phyloP scores from a whole-genome alignment of 441 rosid genomes.

The Erodium texanum region DNA sequence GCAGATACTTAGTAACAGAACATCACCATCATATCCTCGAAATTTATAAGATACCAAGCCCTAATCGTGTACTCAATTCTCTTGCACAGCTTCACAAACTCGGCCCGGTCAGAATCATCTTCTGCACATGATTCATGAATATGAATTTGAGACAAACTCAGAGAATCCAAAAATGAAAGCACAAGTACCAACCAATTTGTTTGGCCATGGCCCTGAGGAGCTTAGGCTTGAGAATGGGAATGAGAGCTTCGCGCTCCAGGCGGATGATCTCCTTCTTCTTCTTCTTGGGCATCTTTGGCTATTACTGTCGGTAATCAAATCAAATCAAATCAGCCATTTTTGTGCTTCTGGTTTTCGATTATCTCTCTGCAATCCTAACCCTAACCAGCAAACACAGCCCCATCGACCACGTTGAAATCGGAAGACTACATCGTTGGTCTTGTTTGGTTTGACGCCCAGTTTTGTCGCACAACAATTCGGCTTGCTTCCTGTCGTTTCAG shows the following conservation, averaged over 20 bases:
- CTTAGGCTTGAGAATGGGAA: constrained; percentile 76
- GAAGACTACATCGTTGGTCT: not conserved
- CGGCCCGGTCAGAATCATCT: constrained; percentile 51
- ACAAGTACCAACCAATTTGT: constrained; percentile 69
- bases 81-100: constrained; percentile 79
- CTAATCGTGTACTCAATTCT: constrained; percentile 80
- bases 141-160: not conserved
- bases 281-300: constrained; percentile 14
- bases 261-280: constrained; percentile 57
- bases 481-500: not conserved
- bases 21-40: constrained; percentile 83
- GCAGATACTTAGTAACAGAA: not conserved
- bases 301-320: too few species aligned
- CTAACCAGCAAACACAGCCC: not conserved
- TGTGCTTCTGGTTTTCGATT: not conserved
- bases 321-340: too few species aligned
- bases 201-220: constrained; percentile 65
- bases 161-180: not conserved
- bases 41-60: constrained; percentile 94
- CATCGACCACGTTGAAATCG: constrained; percentile 2
- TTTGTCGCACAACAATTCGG: not conserved
- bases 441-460: not conserved
- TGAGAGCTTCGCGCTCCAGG: constrained; percentile 81
- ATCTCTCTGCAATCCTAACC: not conserved
- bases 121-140: constrained; percentile 29